Base-by-base conservation (phyloP, 179 eudicot genomes). In the Amaranthus tricolor region DNA sequence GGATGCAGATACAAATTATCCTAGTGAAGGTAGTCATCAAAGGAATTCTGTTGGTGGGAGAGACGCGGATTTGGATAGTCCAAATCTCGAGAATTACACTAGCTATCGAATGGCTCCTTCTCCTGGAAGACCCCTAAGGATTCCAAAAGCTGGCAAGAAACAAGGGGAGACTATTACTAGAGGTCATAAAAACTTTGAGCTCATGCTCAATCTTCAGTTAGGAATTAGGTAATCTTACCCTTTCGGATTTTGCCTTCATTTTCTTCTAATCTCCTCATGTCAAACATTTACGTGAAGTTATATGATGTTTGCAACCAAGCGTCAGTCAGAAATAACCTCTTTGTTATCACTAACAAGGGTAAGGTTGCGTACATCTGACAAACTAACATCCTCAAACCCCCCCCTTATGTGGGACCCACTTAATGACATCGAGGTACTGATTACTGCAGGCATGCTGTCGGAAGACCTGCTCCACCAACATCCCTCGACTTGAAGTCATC, bases 181-280 rank as follows among this genome's bases (percentile, higher is more conserved):
- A 80, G 98, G 90, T 44, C 98, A 94, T 78, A 89, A 87, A 77
- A 90, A 92, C 77, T 94, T 89, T 82, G 98, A 94, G 21, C 97
- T 94, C 53, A 94, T 94, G 98, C 97, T 94, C 47, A 94, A 90
- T 84, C 83, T 94, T 60, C 98, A 94, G 74, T 83, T 94, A 72
- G 99, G 99, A 50, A 93, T 96, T 85, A 96, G 99, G 99, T 96
- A 84, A 51, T 31, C 13, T 52, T 16, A 1, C 0, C 45, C 11
- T 62, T 14, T 49, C 40, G 40, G 16, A 20, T 15, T 24, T 17
- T 19, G 11, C 40, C 40, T 59, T 55, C 19, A 56, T 6, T 73
- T 31, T 24, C 66, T 6, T 15, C 3, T 49, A 7, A 31, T 31
- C 40, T 31, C 40, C 40, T 31, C 40, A 4, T 31, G 40, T 2